phyloP scores from a whole-genome alignment of 495 filamentous ascomycete species.

The Aspergillus hancockii region DNA sequence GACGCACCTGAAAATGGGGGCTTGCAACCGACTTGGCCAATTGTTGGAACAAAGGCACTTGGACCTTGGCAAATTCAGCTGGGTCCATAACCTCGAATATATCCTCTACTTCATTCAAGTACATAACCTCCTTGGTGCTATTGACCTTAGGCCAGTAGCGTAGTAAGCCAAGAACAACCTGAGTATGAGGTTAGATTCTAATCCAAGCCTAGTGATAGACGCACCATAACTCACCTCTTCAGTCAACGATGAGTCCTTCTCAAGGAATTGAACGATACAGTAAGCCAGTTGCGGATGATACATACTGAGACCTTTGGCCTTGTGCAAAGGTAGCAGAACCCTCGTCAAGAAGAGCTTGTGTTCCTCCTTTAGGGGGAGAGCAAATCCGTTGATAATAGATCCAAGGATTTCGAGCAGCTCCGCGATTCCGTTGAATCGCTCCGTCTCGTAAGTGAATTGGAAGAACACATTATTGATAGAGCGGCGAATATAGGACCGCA shows the following conservation, averaged over 20 bases:
- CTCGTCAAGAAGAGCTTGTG: conserved; percentile 97
- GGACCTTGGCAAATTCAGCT: conserved; percentile 96
- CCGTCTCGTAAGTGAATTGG: conserved; percentile 98
- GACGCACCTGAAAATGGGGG: conserved; percentile 87
- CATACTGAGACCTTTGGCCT: conserved; percentile 99
- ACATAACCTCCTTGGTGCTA: conserved; percentile 99
- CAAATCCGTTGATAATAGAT: conserved; percentile 99
- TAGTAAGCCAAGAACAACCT: conserved; percentile 93
- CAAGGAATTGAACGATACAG: conserved; percentile 98
- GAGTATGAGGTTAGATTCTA: conserved; percentile 12
- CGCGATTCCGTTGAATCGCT: conserved; percentile 97
- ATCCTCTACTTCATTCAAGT: conserved; percentile 97
- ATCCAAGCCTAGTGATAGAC: neutral
- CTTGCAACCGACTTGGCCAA: conserved; percentile 97
- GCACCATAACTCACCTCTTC: conserved; percentile 71
- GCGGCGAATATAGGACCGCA: conserved; percentile 93
- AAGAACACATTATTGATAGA: conserved; percentile 99
- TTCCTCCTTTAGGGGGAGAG: conserved; percentile 95
- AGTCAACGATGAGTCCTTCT: conserved; percentile 95
- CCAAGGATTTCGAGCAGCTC: conserved; percentile 96
- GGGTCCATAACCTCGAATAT: conserved; percentile 99
- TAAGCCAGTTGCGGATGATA: conserved; percentile 98
- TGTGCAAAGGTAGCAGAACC: conserved; percentile 91
- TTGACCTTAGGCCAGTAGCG: conserved; percentile 99
- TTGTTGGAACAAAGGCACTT: conserved; percentile 95